Base-by-base conservation (phyloP, 495 filamentous ascomycete genomes). In the Parachaetomium inaequale region DNA sequence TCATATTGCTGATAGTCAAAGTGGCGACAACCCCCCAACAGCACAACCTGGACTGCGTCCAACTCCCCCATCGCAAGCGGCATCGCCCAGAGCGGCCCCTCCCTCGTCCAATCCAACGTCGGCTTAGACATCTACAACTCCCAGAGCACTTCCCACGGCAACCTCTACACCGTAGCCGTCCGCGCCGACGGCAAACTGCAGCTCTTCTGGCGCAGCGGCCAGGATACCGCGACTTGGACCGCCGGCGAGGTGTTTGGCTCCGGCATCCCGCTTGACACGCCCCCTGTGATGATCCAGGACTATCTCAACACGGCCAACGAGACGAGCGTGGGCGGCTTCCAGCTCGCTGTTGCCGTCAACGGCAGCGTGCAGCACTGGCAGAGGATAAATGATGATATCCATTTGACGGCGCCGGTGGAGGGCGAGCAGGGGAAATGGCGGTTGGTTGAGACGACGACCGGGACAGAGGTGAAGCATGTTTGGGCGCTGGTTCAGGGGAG, bases 341-440 rank as follows among this genome's bases (percentile, higher is more conserved):
- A 66, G 45, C 42, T 66, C 6, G 58, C 45, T 1, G 51, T 66
- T 42, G 64, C 64, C 14, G 61, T 60, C 3, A 58, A 64, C 45
- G 67, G 67, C 4, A 31, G 36, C 4, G 63, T 69, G 26, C 64
- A 69, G 64, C 64, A 69, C 59, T 69, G 67, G 67, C 15, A 32
- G 45, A 47, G 64, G n/a, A 12, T 31, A 0, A 64, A 68, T 8
- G 29, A 32, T 7, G 40, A 61, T 17, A 26, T 60, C 3, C 17
- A n/a, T 1, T 0, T 11, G 17, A 19, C 19, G 21, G 4, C 42
- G 31, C 51, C 59, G 7, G 40, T 28, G 14, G 58, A 59, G 34
- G 55, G 36, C 11, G 46, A 7, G 6, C 46, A 58, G 34, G 64
- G 63, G 14, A 63, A 49, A 40, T 68, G 66, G 66, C 17, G 28